Percentiles rank a stretch among this genome's conserved stretches.
These are phyloP conservation scores for Colletotrichum truncatum DNA, from an alignment of 2,329 filamentous ascomycete species.

Conservation along the genomic window DNA sequence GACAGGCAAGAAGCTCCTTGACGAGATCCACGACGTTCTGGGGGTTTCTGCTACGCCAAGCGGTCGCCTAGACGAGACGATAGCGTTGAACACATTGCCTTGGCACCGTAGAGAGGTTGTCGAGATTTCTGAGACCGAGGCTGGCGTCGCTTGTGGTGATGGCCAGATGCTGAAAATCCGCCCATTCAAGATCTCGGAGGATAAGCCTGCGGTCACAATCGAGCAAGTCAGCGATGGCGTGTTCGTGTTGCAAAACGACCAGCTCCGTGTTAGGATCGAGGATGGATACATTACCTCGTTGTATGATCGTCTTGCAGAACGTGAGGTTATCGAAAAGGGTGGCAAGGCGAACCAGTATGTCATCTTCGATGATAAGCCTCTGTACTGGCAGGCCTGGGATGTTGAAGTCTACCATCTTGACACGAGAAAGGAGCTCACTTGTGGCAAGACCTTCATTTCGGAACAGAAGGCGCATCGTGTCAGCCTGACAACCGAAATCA, in stretches of 20 bases:
- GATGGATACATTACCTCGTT: slow-evolving; percentile 85
- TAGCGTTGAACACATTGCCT: slow-evolving; percentile 85
- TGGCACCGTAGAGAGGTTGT: slow-evolving; percentile 85
- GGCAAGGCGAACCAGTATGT: slow-evolving; percentile 90
- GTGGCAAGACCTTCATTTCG: slow-evolving; percentile 74
- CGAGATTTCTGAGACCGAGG: slow-evolving; percentile 63
- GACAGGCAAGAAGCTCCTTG: slow-evolving; percentile 76
- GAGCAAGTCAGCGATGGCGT: slow-evolving; percentile 64
- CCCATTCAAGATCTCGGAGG: slow-evolving; percentile 54
- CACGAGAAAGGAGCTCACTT: slow-evolving; percentile 79
- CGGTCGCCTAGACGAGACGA: slow-evolving; percentile 54
- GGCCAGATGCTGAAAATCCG: slow-evolving; percentile 62
- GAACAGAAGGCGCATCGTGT: slow-evolving; percentile 80
- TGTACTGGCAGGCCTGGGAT: slow-evolving; percentile 98
- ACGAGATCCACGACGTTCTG: slow-evolving; percentile 74
- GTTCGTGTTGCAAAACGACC: slow-evolving; percentile 82
- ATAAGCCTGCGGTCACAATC: slow-evolving; percentile 61
- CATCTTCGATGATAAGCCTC: slow-evolving; percentile 94
- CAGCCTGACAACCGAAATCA: slow-evolving; percentile 83
- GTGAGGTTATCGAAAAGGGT: slow-evolving; percentile 79
- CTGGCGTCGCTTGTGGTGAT: slow-evolving; percentile 65
- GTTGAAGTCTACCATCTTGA: slow-evolving; percentile 96
- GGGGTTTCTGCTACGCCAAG: slow-evolving; percentile 63
- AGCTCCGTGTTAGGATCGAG: slow-evolving; percentile 77
- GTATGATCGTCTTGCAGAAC: slow-evolving; percentile 75